phyloP scores from a whole-genome alignment of 139 green algal species.

The Coelastrella sp. region DNA sequence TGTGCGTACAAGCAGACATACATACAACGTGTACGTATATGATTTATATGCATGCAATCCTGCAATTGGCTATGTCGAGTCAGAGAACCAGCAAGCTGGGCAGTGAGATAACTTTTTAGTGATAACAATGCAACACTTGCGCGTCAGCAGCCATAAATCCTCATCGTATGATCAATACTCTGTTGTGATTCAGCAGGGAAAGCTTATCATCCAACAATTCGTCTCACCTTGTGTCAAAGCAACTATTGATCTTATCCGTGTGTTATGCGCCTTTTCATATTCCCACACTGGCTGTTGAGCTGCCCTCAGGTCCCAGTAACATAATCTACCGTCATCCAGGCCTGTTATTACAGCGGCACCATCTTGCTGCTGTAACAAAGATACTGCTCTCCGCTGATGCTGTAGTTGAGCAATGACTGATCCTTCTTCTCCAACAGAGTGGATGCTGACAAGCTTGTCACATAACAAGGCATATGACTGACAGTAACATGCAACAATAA shows the following conservation, averaged over 20 bases:
- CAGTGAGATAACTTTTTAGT: no score
- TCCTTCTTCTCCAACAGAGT: constrained; percentile 41
- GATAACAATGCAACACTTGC: no score
- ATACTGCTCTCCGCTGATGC: constrained; percentile 5
- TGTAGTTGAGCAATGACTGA: constrained; percentile 33
- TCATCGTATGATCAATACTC: no score
- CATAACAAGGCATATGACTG: constrained; percentile 64
- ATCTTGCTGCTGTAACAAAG: constrained; percentile 27
- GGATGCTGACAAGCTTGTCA: constrained; percentile 60
- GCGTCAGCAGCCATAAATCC: no score
- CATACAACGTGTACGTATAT: no score
- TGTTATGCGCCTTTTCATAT: constrained; percentile 57
- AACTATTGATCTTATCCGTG: constrained; percentile 58
- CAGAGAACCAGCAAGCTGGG: no score
- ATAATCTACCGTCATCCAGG: constrained; percentile 63
- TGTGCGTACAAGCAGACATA: no score
- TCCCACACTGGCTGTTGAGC: constrained; percentile 25
- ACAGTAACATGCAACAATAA: background rate
- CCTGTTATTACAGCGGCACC: constrained; percentile 53
- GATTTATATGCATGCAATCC: no score
- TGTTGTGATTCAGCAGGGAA: no score
- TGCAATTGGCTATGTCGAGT: no score
- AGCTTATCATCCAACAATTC: no score
- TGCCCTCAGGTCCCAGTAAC: constrained; percentile 69
- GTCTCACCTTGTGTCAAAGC: constrained; percentile 48